phyloP scores from a whole-genome alignment of 106 monocot genomes.

The Narthecium ossifragum region DNA sequence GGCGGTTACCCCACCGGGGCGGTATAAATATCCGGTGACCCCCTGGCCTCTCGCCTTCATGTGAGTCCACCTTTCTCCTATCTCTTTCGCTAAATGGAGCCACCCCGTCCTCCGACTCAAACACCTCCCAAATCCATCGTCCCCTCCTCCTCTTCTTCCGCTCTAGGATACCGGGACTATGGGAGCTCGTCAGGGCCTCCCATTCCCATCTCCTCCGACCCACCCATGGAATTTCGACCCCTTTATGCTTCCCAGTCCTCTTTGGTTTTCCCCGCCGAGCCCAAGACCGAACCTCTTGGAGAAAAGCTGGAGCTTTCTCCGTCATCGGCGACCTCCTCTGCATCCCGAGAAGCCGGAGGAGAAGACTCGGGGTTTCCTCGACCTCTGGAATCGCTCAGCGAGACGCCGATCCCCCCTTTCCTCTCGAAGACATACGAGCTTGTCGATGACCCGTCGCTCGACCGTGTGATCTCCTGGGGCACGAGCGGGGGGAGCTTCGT shows the following conservation, averaged over 20 bases:
- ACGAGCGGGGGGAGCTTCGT: constrained; percentile 32
- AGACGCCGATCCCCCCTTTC: constrained; percentile 34
- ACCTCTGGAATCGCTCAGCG: constrained; percentile 29
- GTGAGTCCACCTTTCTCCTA: no score
- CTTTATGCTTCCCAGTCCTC: no score
- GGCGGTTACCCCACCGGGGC: background rate
- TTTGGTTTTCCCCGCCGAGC: no score
- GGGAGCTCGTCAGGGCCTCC: no score
- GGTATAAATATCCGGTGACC: background rate
- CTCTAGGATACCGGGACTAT: no score
- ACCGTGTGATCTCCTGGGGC: constrained; percentile 43
- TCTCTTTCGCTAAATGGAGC: no score
- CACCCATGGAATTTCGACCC: background rate
- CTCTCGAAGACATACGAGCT: constrained; percentile 56
- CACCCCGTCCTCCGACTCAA: no score
- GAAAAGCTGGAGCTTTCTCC: background rate
- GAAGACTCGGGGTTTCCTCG: background rate
- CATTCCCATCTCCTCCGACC: no score
- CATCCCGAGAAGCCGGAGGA: background rate
- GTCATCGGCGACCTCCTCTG: background rate
- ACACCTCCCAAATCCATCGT: no score
- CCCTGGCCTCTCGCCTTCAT: background rate
- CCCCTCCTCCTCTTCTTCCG: no score
- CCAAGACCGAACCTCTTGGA: background rate
- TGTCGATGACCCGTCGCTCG: constrained; percentile 26